phyloP scores from a whole-genome alignment of 805 yeast species.

The Deakozyma indianensis region DNA sequence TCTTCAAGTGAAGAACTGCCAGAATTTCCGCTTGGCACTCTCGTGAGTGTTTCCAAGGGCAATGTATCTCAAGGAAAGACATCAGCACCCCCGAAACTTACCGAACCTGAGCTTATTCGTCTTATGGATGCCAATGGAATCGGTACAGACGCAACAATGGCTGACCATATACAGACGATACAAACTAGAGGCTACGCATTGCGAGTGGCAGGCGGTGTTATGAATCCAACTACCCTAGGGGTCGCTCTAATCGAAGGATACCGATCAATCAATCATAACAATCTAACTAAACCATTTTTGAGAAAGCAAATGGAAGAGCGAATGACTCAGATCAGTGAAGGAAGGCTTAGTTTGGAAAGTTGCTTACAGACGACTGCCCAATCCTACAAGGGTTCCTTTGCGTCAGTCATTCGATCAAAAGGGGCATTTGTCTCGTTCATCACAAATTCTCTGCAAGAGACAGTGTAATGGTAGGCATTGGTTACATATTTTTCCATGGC shows the following conservation, averaged over 20 bases:
- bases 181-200: slow-evolving; percentile 49
- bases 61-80: slow-evolving; percentile 64
- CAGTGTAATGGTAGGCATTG: not conserved
- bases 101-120: slow-evolving; percentile 84
- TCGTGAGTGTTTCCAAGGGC: slow-evolving; percentile 38
- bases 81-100: slow-evolving; percentile 64
- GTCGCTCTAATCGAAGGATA: slow-evolving; percentile 81
- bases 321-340: slow-evolving; percentile 55
- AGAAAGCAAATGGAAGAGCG: slow-evolving; percentile 61
- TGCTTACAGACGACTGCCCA: slow-evolving; percentile 42
- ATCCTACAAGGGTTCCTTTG: slow-evolving; percentile 50
- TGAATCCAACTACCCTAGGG: slow-evolving; percentile 75
- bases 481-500: too few relatives aligned
- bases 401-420: slow-evolving; percentile 4
- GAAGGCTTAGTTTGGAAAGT: slow-evolving; percentile 34
- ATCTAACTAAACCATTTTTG: slow-evolving; percentile 75
- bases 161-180: slow-evolving; percentile 87
- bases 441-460: not conserved
- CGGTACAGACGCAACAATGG: slow-evolving; percentile 98
- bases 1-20: slow-evolving; percentile 48
- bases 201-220: slow-evolving; percentile 19
- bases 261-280: slow-evolving; percentile 60
- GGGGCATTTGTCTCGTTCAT: not conserved
- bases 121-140: slow-evolving; percentile 95
- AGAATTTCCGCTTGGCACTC: slow-evolving; percentile 40